Conservation (phyloP, 2,329 filamentous ascomycete genomes). For the Colletotrichum sp. region DNA sequence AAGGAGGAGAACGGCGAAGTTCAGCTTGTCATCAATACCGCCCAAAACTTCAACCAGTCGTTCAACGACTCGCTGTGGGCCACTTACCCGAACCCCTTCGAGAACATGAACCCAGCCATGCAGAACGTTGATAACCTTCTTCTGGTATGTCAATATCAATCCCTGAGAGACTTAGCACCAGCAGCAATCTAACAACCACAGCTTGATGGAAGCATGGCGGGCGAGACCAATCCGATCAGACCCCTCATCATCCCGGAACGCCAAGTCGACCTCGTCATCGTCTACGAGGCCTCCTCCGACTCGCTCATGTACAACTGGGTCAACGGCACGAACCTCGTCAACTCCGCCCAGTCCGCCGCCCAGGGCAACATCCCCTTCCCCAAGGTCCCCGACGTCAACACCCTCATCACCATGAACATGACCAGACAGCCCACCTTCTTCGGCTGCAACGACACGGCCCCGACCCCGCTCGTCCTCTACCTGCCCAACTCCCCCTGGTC, state of each 20-base stretch:
- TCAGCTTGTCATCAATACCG: constrained; percentile 25
- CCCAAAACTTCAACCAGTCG: constrained; percentile 27
- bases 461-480: constrained; percentile 30
- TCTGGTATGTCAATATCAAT: constrained; percentile 21
- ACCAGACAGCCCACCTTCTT: constrained; percentile 32
- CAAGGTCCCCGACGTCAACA: constrained; percentile 28
- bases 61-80: constrained; percentile 35
- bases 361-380: constrained; percentile 31
- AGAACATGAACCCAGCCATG: constrained; percentile 30
- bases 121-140: constrained; percentile 26
- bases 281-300: constrained; percentile 34
- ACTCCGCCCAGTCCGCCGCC: constrained; percentile 18
- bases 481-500: constrained; percentile 33
- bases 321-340: constrained; percentile 30
- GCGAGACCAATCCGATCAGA: constrained; percentile 33
- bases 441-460: constrained; percentile 26
- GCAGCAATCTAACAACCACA: background rate
- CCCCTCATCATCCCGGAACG: constrained; percentile 31
- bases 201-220: constrained; percentile 34
- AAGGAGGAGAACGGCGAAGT: constrained; percentile 24
- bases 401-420: constrained; percentile 28
- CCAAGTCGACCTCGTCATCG: constrained; percentile 31
- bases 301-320: constrained; percentile 26
- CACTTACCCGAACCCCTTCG: constrained; percentile 35
- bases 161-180: background rate